Percentiles rank a stretch among this genome's conserved stretches.
phyloP scores from a whole-genome alignment of 2,329 filamentous ascomycete genomes.

The Curvularia hawaiiensis region DNA sequence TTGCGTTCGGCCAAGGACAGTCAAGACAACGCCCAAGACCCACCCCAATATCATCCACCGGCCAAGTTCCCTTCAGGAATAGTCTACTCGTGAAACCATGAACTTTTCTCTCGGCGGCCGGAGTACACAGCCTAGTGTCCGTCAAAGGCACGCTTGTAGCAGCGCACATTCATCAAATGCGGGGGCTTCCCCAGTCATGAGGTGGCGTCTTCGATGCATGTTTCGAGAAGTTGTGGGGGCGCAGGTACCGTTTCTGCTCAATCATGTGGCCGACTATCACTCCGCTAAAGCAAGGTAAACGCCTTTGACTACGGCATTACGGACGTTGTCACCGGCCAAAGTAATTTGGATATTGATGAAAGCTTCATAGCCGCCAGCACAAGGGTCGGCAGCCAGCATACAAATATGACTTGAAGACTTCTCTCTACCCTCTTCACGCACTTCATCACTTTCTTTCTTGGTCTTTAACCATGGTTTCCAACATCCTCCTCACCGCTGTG shows the following conservation, averaged over 20 bases:
- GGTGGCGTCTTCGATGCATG: conserved; percentile 11
- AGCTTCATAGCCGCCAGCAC: conserved; percentile 9
- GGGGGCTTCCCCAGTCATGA: conserved; percentile 15
- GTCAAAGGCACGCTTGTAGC: conserved; percentile 5
- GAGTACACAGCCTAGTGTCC: conserved; percentile 21
- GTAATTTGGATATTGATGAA: conserved; percentile 27
- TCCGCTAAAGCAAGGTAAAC: conserved; percentile 6
- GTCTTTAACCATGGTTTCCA: conserved; percentile 24
- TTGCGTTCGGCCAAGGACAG: conserved; percentile 10
- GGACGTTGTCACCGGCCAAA: conserved; percentile 23
- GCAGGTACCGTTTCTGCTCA: conserved; percentile 20
- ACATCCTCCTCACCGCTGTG: conserved; percentile 24
- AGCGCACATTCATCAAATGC: conserved; percentile 23
- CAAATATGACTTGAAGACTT: conserved; percentile 20
- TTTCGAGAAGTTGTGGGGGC: conserved; percentile 21
- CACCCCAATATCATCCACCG: conserved; percentile 15
- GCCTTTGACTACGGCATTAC: conserved; percentile 17
- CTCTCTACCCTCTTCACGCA: conserved; percentile 6
- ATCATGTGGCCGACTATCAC: conserved; percentile 17
- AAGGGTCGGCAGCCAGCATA: conserved; percentile 11
- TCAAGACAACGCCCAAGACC: conserved; percentile 19
- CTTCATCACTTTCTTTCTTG: conserved; percentile 5
- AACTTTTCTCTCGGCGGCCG: conserved; percentile 13
- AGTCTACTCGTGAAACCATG: not conserved
- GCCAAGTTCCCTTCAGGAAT: conserved; percentile 3